Percentiles rank a stretch among this genome's conserved stretches.
Evolutionary conservation across 352 stramenopile species (phyloP).

Genomic region (Plasmopara muralis): DNA sequence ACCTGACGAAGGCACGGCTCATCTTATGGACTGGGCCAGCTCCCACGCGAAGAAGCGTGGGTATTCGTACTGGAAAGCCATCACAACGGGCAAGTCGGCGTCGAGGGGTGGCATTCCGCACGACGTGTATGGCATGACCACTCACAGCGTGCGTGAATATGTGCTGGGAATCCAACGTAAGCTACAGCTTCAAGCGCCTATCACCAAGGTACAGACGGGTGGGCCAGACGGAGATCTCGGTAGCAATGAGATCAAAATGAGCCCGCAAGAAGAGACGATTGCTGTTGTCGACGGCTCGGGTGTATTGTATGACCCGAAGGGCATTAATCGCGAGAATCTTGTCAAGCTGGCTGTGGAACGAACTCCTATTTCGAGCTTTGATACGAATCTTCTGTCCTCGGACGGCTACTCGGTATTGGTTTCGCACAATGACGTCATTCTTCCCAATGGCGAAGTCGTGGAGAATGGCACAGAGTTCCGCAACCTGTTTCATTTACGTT

Average conservation of each 20-base stretch:
- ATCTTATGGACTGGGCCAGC: slow-evolving; percentile 96
- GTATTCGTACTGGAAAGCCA: slow-evolving; percentile 93
- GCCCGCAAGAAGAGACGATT: slow-evolving; percentile 92
- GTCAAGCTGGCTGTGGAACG: slow-evolving; percentile 87
- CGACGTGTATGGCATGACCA: slow-evolving; percentile 97
- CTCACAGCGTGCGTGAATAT: slow-evolving; percentile 95
- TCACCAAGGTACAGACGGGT: slow-evolving; percentile 96
- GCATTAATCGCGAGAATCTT: slow-evolving; percentile 89
- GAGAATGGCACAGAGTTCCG: slow-evolving; percentile 94
- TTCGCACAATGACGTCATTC: slow-evolving; percentile 63
- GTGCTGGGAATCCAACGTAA: slow-evolving; percentile 91
- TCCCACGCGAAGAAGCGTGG: slow-evolving; percentile 88
- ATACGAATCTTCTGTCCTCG: slow-evolving; percentile 59
- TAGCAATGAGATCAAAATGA: slow-evolving; percentile 98
- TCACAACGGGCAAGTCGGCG: slow-evolving; percentile 96
- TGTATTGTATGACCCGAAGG: slow-evolving; percentile 92
- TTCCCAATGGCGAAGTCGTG: slow-evolving; percentile 59
- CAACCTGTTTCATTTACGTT: slow-evolving; percentile 96
- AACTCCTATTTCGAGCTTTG: slow-evolving; percentile 87
- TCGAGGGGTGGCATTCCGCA: slow-evolving; percentile 95
- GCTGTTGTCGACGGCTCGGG: slow-evolving; percentile 92
- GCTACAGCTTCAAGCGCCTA: slow-evolving; percentile 85
- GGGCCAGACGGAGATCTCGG: slow-evolving; percentile 96
- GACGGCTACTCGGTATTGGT: slow-evolving; percentile 65
- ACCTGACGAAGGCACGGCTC: slow-evolving; percentile 96